A percentile compares a stretch with the other conserved stretches of the same genome.
phyloP scores from a whole-genome alignment of 768 basidiomycete species.

The Tulasnella calospora region DNA sequence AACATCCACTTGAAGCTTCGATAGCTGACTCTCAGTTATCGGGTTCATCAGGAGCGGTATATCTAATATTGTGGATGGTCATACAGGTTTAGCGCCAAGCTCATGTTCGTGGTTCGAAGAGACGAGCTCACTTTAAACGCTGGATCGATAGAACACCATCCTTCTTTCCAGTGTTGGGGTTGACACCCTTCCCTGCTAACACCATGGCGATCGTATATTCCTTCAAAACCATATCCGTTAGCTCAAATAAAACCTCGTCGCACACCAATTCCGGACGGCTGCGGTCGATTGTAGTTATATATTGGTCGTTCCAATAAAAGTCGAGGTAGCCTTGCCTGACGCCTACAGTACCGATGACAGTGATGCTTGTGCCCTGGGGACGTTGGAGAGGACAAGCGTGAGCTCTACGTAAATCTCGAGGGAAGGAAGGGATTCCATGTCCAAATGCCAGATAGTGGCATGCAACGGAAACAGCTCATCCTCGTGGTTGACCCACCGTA shows the following conservation, averaged over 20 bases:
- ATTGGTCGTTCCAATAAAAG: background rate
- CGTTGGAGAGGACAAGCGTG: background rate
- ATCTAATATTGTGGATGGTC: background rate
- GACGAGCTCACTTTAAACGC: background rate
- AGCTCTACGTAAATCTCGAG: too few relatives aligned
- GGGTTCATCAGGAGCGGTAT: background rate
- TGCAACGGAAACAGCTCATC: too few relatives aligned
- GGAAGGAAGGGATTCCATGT: too few relatives aligned
- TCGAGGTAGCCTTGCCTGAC: background rate
- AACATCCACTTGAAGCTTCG: too few relatives aligned
- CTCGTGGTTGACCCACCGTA: background rate
- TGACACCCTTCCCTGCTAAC: background rate
- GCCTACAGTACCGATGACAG: conserved; percentile 6
- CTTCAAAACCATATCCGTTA: background rate
- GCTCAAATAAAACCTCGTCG: background rate
- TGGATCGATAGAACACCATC: conserved; percentile 8
- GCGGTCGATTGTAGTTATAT: background rate
- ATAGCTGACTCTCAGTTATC: too few relatives aligned
- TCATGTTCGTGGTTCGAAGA: background rate
- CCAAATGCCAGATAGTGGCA: too few relatives aligned
- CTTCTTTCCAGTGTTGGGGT: background rate
- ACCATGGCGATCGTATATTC: background rate
- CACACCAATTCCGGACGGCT: background rate
- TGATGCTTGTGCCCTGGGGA: conserved; percentile 12
- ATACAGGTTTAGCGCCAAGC: background rate